These are phyloP conservation scores for Trametes cubensis DNA, from an alignment of 768 basidiomycete species.

Conservation along the genomic window DNA sequence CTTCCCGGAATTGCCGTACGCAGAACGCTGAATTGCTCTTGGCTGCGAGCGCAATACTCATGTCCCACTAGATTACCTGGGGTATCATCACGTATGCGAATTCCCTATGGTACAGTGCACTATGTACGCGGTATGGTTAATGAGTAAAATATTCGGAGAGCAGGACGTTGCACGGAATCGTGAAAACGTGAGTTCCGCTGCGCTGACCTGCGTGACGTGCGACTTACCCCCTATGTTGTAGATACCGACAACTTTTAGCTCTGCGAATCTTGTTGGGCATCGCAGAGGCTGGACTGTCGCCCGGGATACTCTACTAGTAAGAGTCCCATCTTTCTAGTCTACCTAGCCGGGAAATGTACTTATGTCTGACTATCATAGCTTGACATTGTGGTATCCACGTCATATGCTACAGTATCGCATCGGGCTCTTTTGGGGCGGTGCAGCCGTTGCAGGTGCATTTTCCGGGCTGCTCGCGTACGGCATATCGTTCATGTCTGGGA, in stretches of 20 bases:
- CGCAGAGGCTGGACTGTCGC: constrained; percentile 71
- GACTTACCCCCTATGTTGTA: background rate
- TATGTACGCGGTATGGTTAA: no score
- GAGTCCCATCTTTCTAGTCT: background rate
- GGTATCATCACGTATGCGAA: constrained; percentile 57
- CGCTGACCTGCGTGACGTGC: background rate
- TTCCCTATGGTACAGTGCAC: background rate
- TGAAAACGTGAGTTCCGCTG: constrained; percentile 50
- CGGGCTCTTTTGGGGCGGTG: constrained; percentile 31
- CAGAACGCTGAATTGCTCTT: background rate
- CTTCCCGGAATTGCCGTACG: constrained; percentile 63
- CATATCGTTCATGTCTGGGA: constrained; percentile 37
- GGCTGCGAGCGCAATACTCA: no score
- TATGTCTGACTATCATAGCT: constrained; percentile 5
- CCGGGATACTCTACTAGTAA: constrained; percentile 73
- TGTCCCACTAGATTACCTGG: constrained; percentile 52
- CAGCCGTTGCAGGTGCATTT: constrained; percentile 30
- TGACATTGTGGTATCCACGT: constrained; percentile 31
- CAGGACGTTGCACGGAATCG: constrained; percentile 66
- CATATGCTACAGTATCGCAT: constrained; percentile 29
- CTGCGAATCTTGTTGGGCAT: constrained; percentile 47
- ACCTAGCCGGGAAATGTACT: no score
- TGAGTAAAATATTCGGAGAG: background rate
- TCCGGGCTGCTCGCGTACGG: constrained; percentile 36
- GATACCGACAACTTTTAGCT: constrained; percentile 6